Evolutionary conservation across 129 eudicot genomes (phyloP), one percentile per base, ranked within the genome.

Genomic region (Solidago caesia): DNA sequence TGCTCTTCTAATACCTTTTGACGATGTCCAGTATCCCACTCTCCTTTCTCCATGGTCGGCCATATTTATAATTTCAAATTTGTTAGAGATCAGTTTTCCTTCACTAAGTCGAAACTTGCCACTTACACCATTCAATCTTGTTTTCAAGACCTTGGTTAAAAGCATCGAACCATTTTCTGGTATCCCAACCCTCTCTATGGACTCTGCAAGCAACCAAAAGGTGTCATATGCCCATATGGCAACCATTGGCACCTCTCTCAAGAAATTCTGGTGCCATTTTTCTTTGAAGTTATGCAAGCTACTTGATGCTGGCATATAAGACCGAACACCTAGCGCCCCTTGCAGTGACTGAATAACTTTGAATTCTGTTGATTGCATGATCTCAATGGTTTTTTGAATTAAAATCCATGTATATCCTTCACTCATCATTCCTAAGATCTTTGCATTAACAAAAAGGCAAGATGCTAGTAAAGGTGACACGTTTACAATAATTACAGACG

Each of bases 321-420:
- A 45, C 47, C 70, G 60, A 1, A 88, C 45, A 41, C 87, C 89
- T 12, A 88, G 26, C 6, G 58, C 86, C 12, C 89, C 89, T 58
- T 76, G 82, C 82, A 85, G 62, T 4, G 86, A 80, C n/a, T 81
- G 64, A 6, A 80, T 12, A 11, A 66, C 81, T 14, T 56, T 8
- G 46, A 59, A 77, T 44, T 81, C 78, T 71, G 82, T 7, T 2
- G 71, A 55, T 10, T 64, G 67, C 15, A 88, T 44, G 52, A 55
- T 49, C 16, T 76, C 75, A 15, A 65, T 26, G 10, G 78, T 72
- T 15, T 71, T 49, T 61, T 64, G 75, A 7, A 90, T 88, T 27
- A 81, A 55, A 13, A 88, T 75, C 94, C 90, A 88, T 44, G 74
- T 81, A 73, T 83, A 85, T 7, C 55, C 90, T 61, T 75, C 41